Percentiles rank a stretch among this genome's conserved stretches.
These are phyloP conservation scores for Cicer cuneatum DNA, from an alignment of 306 rosid genomes.

Conservation along the genomic window DNA sequence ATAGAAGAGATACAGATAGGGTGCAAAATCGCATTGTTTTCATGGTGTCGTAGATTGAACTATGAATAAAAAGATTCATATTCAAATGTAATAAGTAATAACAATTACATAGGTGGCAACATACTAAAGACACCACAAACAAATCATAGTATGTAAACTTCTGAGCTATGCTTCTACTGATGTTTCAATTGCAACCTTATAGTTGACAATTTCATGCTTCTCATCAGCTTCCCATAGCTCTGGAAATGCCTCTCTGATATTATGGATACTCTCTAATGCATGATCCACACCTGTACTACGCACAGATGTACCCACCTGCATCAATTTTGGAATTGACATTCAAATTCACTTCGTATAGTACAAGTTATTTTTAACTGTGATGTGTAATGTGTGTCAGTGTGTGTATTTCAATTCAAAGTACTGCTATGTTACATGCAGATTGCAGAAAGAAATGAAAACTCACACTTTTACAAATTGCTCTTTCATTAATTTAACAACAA, in stretches of 20 bases:
- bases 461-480: background rate
- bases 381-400: background rate
- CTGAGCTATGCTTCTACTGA: conserved; percentile 63
- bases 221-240: conserved; percentile 76
- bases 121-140: background rate
- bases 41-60: background rate
- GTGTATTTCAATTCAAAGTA: background rate
- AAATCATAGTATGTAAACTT: background rate
- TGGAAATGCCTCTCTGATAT: conserved; percentile 82
- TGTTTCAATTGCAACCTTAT: conserved; percentile 74
- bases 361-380: background rate
- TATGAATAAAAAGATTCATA: conserved; percentile 5
- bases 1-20: too few relatives aligned
- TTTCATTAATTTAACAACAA: background rate
- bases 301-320: conserved; percentile 72
- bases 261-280: conserved; percentile 93
- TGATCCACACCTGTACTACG: conserved; percentile 62
- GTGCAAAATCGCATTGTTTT: background rate
- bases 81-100: background rate
- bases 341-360: background rate
- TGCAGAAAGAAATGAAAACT: background rate
- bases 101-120: background rate
- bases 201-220: conserved; percentile 48
- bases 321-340: conserved; percentile 30
- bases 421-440: background rate